Evolutionary conservation across 345 rosid genomes (phyloP), one percentile per base, ranked within the genome.

Genomic region (Ricinus communis): DNA sequence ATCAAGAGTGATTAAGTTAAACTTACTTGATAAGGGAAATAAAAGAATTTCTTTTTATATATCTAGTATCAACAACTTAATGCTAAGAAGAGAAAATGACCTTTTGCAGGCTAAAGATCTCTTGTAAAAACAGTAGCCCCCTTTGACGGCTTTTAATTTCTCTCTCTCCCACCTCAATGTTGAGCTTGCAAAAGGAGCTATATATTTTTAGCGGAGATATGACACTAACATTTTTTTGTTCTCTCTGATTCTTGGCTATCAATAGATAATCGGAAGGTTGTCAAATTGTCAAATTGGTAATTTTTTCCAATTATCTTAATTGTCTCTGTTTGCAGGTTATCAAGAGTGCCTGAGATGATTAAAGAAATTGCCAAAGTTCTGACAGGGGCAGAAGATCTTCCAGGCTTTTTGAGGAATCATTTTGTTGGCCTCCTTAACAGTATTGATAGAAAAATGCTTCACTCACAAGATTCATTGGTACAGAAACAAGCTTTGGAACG

Each of bases 341-440:
- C 82, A 71, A 81, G 87, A 84, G 91, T 90, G 47, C 97, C 97
- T 8, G 84, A 76, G 71, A 82, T 90, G 85, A 82, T 94, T 70
- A 91, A 85, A 80, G 87, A 91, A 77, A 87, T 94, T 63, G 85
- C 98, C 64, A 80, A 83, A 77, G 87, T 90, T 76, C 85, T 91
- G 71, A 91, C 96, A 50, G 84, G 85, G 58, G 81, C 79, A 21
- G 96, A 94, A 74, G 97, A 90, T 80, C 91, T 91, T 77, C 85
- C 97, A 52, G 86, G 83, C 65, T 94, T 94, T 79, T 79, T 91
- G 81, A 90, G 92, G 82, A 88, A 88, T 82, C 98, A 94, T 82
- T 94, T 94, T 91, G 97, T 94, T 80, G 90, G 96, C 65, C 96
- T 94, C 60, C 97, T 94, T 62, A 91, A 94, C 75, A 87, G 92